These are phyloP conservation scores for Ophiostoma quercus DNA, from an alignment of 2,329 filamentous ascomycete species.

Conservation along the genomic window DNA sequence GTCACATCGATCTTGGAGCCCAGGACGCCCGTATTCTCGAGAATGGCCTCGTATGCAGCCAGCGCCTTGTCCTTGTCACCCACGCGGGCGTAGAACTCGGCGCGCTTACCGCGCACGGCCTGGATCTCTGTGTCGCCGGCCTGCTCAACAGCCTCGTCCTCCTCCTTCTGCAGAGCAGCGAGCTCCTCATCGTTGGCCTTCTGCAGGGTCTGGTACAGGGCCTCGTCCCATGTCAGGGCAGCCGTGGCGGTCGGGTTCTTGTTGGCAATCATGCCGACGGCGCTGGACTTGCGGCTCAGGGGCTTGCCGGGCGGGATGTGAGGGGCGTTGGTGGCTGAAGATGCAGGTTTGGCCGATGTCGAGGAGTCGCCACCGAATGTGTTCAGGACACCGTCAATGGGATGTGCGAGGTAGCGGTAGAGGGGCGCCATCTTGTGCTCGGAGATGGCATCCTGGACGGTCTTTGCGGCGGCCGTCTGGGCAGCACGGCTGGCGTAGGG, in stretches of 20 bases:
- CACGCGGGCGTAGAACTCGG: slow-evolving; percentile 92
- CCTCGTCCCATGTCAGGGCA: slow-evolving; percentile 84
- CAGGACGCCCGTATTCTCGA: slow-evolving; percentile 95
- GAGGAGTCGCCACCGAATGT: slow-evolving; percentile 32
- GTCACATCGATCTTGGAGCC: slow-evolving; percentile 97
- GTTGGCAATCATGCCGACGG: slow-evolving; percentile 69
- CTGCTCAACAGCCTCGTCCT: slow-evolving; percentile 91
- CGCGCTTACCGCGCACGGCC: slow-evolving; percentile 86
- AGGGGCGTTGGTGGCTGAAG: slow-evolving; percentile 24
- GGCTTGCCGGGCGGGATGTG: slow-evolving; percentile 42
- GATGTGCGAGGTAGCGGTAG: slow-evolving; percentile 79
- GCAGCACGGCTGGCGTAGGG: slow-evolving; percentile 60
- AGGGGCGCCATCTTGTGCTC: slow-evolving; percentile 84
- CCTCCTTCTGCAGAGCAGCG: slow-evolving; percentile 72
- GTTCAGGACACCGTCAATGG: slow-evolving; percentile 77
- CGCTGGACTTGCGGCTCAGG: slow-evolving; percentile 62
- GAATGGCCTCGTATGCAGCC: slow-evolving; percentile 82
- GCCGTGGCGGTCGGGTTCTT: slow-evolving; percentile 60
- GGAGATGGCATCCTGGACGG: slow-evolving; percentile 73
- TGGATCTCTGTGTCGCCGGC: slow-evolving; percentile 94
- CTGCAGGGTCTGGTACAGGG: slow-evolving; percentile 70
- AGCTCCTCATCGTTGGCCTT: slow-evolving; percentile 74
- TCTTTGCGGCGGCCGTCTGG: slow-evolving; percentile 67
- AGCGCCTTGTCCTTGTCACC: slow-evolving; percentile 98
- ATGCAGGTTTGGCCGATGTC: slow-evolving; percentile 29